phyloP scores from a whole-genome alignment of 139 green algal species.

The Pedinophyceae sp. region DNA sequence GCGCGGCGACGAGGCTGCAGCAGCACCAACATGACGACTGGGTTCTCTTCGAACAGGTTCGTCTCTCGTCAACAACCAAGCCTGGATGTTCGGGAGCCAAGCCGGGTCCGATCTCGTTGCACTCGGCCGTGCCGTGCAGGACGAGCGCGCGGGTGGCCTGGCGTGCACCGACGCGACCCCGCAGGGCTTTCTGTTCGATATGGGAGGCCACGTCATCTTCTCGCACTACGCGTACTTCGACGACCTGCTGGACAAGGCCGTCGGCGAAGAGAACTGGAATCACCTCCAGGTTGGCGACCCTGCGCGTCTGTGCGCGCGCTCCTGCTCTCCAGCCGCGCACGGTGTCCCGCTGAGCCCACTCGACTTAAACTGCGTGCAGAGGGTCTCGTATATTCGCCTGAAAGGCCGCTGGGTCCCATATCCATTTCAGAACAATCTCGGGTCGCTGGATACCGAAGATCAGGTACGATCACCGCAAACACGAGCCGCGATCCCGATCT shows the following conservation, averaged over 20 bases:
- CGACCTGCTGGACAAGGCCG: conserved; percentile 38
- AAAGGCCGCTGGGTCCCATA: conserved; percentile 72
- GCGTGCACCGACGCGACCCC: conserved; percentile 72
- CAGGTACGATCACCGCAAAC: conserved; percentile 33
- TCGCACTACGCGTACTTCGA: conserved; percentile 88
- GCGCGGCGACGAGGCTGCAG: conserved; percentile 63
- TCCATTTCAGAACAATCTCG: conserved; percentile 87
- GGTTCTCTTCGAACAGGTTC: conserved; percentile 63
- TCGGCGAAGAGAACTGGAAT: conserved; percentile 14
- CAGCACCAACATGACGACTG: conserved; percentile 63
- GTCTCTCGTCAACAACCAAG: background rate
- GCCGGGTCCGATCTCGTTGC: too few relatives aligned
- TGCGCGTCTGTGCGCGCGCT: too few relatives aligned
- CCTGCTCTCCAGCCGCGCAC: too few relatives aligned
- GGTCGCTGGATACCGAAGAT: conserved; percentile 60
- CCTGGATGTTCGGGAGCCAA: too few relatives aligned
- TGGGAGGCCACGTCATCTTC: conserved; percentile 88
- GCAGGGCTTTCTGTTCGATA: conserved; percentile 84
- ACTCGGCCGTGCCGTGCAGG: too few relatives aligned
- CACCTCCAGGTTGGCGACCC: too few relatives aligned
- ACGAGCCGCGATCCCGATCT: background rate
- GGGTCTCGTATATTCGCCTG: conserved; percentile 76
- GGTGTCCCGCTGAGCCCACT: too few relatives aligned
- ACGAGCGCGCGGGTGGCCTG: too few relatives aligned
- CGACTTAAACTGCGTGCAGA: too few relatives aligned